Evolutionary conservation across 441 rosid species (phyloP), one percentile per base, ranked within the genome.

Genomic region (Syzygium malaccense): DNA sequence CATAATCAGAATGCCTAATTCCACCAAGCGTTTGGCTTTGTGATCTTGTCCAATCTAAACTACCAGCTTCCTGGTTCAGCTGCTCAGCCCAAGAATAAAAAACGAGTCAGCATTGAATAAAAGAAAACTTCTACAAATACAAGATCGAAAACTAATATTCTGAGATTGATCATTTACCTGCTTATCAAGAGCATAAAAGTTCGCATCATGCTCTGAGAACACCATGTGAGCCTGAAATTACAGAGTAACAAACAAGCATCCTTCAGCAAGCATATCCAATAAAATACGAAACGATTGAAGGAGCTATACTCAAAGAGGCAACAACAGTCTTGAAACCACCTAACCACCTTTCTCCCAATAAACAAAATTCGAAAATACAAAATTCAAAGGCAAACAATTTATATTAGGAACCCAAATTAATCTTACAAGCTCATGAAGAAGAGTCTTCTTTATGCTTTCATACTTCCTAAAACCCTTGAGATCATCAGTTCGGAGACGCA

Each of bases 401-500:
- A 45, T 25, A 23, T 25, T 45, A 23, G 30, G 30, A 78, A 78
- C 9, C 51, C 19, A 45, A 78, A 78, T 85, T 33, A 54, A 71
- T 64, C 95, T 91, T 94, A 97, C 99, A 86, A 97, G 99, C 93
- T 98, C 99, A 90, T 98, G 99, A 90, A 98, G 88, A 80, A 98
- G 96, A 86, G 99, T 97, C 91, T 95, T 95, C 91, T 96, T 97
- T 12, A 97, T 96, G 93, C 97, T 95, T 80, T 94, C 98, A 86
- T 96, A 98, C 94, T 98, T 98, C 94, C 99, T 94, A 89, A 98
- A 98, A 86, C 97, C 98, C 90, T 94, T 95, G 88, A 97, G 97
- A 91, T 97, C 99, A 94, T 98, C 99, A 11, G 99, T 98, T 86
- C 99, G 96, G 90, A 98, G 97, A 89, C 99, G 98, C 92, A 97